Conservation (phyloP, 305 asterid genomes). For the Fraxinus sp. region DNA sequence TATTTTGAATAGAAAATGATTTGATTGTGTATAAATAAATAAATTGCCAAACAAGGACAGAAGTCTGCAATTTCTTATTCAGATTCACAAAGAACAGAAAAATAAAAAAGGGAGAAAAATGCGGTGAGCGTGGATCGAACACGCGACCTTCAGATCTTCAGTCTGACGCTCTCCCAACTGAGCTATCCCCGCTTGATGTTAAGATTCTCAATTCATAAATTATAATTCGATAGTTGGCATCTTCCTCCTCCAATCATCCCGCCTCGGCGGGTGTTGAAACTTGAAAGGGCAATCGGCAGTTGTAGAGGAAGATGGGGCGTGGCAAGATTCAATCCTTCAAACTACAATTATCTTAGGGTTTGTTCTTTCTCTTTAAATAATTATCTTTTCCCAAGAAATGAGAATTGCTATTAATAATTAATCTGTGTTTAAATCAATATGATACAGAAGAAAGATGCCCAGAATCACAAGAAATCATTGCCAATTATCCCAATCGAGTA, state of each 20-base stretch:
- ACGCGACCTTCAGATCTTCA: slow-evolving; percentile 92
- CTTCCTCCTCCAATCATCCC: neutral
- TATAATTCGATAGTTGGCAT: no score
- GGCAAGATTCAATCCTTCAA: slow-evolving; percentile 41
- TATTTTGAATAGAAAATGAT: neutral
- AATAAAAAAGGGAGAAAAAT: neutral
- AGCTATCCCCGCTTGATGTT: slow-evolving; percentile 32
- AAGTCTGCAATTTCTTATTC: neutral
- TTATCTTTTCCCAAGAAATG: neutral
- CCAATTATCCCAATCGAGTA: slow-evolving; percentile 81
- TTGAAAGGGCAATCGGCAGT: neutral
- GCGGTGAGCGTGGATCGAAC: slow-evolving; percentile 57
- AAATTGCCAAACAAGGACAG: neutral
- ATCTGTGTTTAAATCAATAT: neutral
- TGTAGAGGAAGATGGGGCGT: slow-evolving; percentile 40
- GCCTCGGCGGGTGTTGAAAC: neutral
- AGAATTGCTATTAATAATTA: neutral
- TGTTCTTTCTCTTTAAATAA: slow-evolving; percentile 3
- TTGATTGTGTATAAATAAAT: neutral
- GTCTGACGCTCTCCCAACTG: slow-evolving; percentile 99
- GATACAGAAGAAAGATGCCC: slow-evolving; percentile 60
- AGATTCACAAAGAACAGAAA: neutral
- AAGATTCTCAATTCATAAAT: no score
- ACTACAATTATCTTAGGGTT: slow-evolving; percentile 51
- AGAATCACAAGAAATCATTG: slow-evolving; percentile 75